Base-by-base conservation (phyloP, 73 alveolate genomes). In the Paramecium sonneborni region DNA sequence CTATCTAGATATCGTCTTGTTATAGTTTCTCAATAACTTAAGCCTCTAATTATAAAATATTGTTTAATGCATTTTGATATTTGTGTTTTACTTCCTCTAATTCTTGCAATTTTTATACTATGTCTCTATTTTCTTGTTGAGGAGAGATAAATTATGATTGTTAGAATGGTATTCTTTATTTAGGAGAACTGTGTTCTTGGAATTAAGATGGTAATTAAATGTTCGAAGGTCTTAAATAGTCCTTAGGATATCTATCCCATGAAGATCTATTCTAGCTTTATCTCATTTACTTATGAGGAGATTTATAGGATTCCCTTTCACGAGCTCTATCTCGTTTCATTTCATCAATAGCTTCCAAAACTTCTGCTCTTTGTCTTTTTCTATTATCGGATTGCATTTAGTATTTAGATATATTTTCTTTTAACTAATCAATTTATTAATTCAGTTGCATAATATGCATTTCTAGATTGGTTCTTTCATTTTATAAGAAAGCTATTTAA, bases 71-170 rank as follows among this genome's bases (percentile, higher is more conserved):
- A 41, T 18, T 79, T 46, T 79, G 55, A 44, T 79, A 79, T 79
- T 79, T 79, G 41, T 79, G 74, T 79, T 79, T 79, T 2, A 79
- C 90, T 79, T 79, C 90, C n/a, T 79, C 90, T 46, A 79, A 79
- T 44, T 79, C 90, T 79, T 79, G 55, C 21, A 79, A 79, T 18
- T 79, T 79, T 9, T n/a, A 18, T 15, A 44, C 90, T 43, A 79
- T 79, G 15, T 79, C 90, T 46, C 55, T 79, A 43, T 79, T 79
- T 79, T 79, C 90, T 79, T 62, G 12, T 62, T 26, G 26, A 30
- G 84, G 84, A 62, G 84, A 62, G 6, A 62, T 28, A 32, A 62
- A 62, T 62, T 62, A 62, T 5, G 84, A 62, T 62, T 62, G 3
- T 12, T 62, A 62, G 44, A 62, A 62, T 26, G 84, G 84, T 30